Base-by-base conservation (phyloP, 2,329 filamentous ascomycete species). In the Penicillium palitans region DNA sequence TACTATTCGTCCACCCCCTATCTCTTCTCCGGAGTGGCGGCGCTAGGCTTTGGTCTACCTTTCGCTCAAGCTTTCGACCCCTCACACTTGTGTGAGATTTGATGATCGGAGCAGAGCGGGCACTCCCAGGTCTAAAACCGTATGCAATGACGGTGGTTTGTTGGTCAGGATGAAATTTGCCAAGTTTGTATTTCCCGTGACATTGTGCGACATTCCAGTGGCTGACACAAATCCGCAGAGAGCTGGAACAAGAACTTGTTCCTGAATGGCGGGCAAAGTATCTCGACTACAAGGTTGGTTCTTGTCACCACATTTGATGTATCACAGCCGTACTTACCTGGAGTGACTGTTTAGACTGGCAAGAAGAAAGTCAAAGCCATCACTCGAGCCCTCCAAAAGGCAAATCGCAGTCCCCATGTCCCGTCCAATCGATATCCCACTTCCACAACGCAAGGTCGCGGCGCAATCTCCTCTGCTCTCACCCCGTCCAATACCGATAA, bases 191-290 rank as follows among this genome's bases (percentile, higher is more conserved):
- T 17, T 40, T 44, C 49, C 31, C 45, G 19, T 25, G 19, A 24
- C 21, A 9, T 17, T 52, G 47, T 53, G 57, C 29, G 55, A 57
- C 58, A 61, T 59, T 63, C 60, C 48, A 52, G 55, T 57, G 52
- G 63, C 62, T 68, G 60, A 69, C 62, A 41, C 51, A 53, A 57
- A 57, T 60, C 39, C 58, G 63, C 60, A 86, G 84, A 72, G 91
- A 96, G 78, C 83, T 96, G 62, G 91, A 96, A 72, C 85, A 90
- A 71, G 90, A 96, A 69, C 84, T 92, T 54, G 91, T 97, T 64
- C 93, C 93, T 72, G 93, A 98, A 84, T 98, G 93, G 93, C 87
- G 90, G 70, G 84, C 88, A 74, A 96, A 96, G 76, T 98, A 97
- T 75, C 84, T 98, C 67, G 87, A 97, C 77, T 98, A 98, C 82